phyloP scores from a whole-genome alignment of 305 asterid genomes.

The Fraxinus greggii region DNA sequence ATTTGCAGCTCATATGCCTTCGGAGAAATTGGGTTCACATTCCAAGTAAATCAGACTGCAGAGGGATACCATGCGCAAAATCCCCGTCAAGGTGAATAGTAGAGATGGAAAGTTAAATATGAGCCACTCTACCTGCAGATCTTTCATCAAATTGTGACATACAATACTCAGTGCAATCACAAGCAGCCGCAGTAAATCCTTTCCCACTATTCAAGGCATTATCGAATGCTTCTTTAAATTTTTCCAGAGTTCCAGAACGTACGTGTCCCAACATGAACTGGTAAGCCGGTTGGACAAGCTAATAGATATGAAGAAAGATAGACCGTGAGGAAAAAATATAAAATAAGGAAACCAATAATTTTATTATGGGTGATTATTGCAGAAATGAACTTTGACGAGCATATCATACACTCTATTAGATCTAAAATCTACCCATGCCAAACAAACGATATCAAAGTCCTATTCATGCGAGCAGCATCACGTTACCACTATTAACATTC shows the following conservation, averaged over 20 bases:
- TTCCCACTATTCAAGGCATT: slow-evolving; percentile 72
- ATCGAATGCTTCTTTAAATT: slow-evolving; percentile 70
- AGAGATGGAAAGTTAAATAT: slow-evolving; percentile 19
- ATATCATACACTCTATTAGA: neutral
- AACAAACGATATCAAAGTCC: neutral
- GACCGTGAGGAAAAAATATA: neutral
- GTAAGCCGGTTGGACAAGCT: slow-evolving; percentile 96
- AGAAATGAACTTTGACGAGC: neutral
- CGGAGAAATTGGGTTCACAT: slow-evolving; percentile 13
- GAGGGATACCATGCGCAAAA: slow-evolving; percentile 12
- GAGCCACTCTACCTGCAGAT: slow-evolving; percentile 57
- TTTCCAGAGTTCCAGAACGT: slow-evolving; percentile 70
- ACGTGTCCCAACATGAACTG: slow-evolving; percentile 89
- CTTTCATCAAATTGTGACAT: slow-evolving; percentile 62
- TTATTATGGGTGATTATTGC: neutral
- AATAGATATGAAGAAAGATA: slow-evolving; percentile 11
- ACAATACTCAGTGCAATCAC: slow-evolving; percentile 52
- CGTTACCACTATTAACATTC: neutral
- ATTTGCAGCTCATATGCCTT: neutral
- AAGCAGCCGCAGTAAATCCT: slow-evolving; percentile 82
- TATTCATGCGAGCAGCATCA: neutral
- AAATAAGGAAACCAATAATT: neutral
- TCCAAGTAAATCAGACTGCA: slow-evolving; percentile 18
- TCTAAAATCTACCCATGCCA: neutral
- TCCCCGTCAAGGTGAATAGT: neutral